Evolutionary conservation across 257 asterid genomes (phyloP), one percentile per base, ranked within the genome.

Genomic region (Jacaranda copaia): DNA sequence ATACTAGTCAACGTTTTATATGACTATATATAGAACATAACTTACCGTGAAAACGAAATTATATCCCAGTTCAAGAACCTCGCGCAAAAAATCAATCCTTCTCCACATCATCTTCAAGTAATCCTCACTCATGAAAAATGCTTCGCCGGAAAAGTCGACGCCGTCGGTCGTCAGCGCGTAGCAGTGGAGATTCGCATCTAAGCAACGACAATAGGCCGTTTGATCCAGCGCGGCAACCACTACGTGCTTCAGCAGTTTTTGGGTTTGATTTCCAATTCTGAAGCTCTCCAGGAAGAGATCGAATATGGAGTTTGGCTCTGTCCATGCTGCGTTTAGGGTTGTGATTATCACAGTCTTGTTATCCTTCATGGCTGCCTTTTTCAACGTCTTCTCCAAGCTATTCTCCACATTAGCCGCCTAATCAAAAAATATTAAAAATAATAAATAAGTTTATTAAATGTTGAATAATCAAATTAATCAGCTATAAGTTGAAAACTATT

Each of bases 71-170:
- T 84, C 61, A 14, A 90, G 91, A 76, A 87, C 91, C 4, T 9
- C 56, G 5, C 76, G 86, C 5, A 84, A 80, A 70, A 90, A 87
- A 59, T 87, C 84, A 51, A 89, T 89, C 77, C 86, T 86, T 58
- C 83, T 82, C 96, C 94, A 89, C 86, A 89, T 81, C 92, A 90
- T 84, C 79, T 85, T 84, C 80, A 90, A 53, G 39, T 90, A 90
- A 59, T 86, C 87, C 15, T 72, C 65, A 8, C 74, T 77, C 94
- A 90, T 86, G 78, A 82, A 90, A 35, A 7, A 39, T 0, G 87
- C 92, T 71, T 85, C 89, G 14, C 87, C 87, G 38, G 96, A 84
- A 62, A 90, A 89, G 68, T 90, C 85, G 38, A 86, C 83, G 13
- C 84, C 89, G 10, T 78, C 63, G 52, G 88, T 87, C 52, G 81